Base-by-base conservation (phyloP, 805 yeast species). In the Pichia exigua region DNA sequence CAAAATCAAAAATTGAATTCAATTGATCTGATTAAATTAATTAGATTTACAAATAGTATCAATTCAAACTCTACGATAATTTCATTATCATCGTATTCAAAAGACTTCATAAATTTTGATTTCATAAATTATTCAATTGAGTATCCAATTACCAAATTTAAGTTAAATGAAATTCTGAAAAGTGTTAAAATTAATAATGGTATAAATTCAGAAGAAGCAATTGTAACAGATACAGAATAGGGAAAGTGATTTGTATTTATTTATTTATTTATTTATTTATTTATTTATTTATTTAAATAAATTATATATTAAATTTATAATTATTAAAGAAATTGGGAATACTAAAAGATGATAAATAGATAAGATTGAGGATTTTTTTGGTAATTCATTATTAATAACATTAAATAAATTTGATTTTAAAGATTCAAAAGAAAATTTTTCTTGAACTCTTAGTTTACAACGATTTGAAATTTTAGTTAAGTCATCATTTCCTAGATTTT, bases 61-160 rank as follows among this genome's bases (percentile, higher is more conserved):
- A 91, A 92, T 62, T 75, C 86, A 0, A 73, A 74, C 22, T 87
- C 97, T 0, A 92, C 91, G 1, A 76, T 90, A 20, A 74, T 91
- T 41, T 90, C 91, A 0, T 66, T 85, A 39, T 87, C 95, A 0
- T 83, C 84, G 1, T 83, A 78, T 59, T 80, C 81, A 42, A 77
- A 79, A 53, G 95, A 88, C 53, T 90, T 94, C 0, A 57, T 59
- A 3, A 71, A 71, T 28, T 65, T 76, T 18, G 75, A 75, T 11
- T 71, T 73, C 2, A 88, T 89, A 65, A 84, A 82, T 55, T 82
- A 79, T 48, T 82, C 85, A 2, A 66, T 89, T 21, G 94, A 87
- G 61, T 86, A 86, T 63, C 97, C 97, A 0, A 73, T 71, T 12
- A 70, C 72, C 4, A 57, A 60, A 45, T 64, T 63, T 24, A 69